Percentiles rank a stretch among this genome's conserved stretches.
phyloP scores from a whole-genome alignment of 2,329 filamentous ascomycete species.

The Botrytis sinoallii region DNA sequence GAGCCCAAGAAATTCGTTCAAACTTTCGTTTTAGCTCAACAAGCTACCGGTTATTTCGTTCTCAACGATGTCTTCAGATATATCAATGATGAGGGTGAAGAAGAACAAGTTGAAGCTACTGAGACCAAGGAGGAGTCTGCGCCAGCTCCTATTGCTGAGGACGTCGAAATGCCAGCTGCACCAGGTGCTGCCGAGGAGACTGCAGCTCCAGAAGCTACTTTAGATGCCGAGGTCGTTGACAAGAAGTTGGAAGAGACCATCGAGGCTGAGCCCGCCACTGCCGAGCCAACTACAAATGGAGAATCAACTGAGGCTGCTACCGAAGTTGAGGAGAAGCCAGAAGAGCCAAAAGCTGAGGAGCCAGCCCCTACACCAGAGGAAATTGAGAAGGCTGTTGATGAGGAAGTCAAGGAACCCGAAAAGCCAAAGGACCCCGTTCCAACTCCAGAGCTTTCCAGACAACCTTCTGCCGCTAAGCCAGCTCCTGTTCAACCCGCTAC shows the following conservation, averaged over 20 bases:
- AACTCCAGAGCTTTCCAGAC: slow-evolving; percentile 42
- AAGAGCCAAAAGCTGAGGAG: slow-evolving; percentile 37
- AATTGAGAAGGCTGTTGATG: slow-evolving; percentile 52
- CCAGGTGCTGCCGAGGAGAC: slow-evolving; percentile 38
- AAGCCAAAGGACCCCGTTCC: slow-evolving; percentile 63
- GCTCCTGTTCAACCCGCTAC: slow-evolving; percentile 41
- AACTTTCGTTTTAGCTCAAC: slow-evolving; percentile 94
- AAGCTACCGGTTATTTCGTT: slow-evolving; percentile 96
- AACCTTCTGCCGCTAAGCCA: slow-evolving; percentile 48
- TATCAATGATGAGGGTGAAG: slow-evolving; percentile 79
- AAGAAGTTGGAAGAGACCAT: slow-evolving; percentile 70
- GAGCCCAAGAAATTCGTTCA: slow-evolving; percentile 96
- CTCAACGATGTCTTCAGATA: slow-evolving; percentile 98
- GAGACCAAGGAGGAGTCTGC: slow-evolving; percentile 35
- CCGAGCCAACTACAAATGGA: slow-evolving; percentile 44
- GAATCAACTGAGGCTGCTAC: slow-evolving; percentile 38
- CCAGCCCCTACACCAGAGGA: slow-evolving; percentile 45
- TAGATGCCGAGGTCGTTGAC: slow-evolving; percentile 58
- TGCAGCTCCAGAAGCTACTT: slow-evolving; percentile 23
- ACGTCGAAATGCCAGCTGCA: slow-evolving; percentile 38
- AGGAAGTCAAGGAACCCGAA: slow-evolving; percentile 56
- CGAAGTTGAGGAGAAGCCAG: slow-evolving; percentile 39
- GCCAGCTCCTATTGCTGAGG: slow-evolving; percentile 31
- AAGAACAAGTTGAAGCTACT: slow-evolving; percentile 54
- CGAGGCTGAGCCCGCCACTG: slow-evolving; percentile 38